A percentile compares a stretch with the other conserved stretches of the same genome.
Conservation (phyloP, 306 rosid species). For the Prunus davidiana region DNA sequence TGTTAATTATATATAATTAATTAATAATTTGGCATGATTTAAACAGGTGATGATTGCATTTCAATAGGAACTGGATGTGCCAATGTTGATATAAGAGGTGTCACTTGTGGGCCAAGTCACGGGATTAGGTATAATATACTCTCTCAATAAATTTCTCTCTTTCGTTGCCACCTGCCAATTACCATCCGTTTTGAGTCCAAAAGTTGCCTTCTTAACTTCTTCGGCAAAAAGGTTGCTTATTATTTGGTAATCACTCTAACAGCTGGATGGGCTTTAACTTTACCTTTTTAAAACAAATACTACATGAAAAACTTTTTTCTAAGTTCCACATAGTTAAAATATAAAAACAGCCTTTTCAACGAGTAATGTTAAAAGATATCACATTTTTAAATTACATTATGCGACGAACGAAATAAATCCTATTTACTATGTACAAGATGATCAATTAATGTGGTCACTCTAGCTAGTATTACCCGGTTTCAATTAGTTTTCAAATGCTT, state of each 20-base stretch:
- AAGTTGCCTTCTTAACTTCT: neutral
- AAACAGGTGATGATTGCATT: slow-evolving; percentile 89
- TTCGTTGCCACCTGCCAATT: slow-evolving; percentile 11
- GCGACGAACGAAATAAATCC: too few relatives aligned
- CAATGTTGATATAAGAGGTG: slow-evolving; percentile 72
- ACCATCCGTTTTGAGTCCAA: neutral
- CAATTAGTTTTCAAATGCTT: too few relatives aligned
- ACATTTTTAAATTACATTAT: too few relatives aligned
- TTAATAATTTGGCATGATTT: slow-evolving; percentile 4
- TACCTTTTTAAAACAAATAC: neutral
- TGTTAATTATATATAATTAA: slow-evolving; percentile 7
- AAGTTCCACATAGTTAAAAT: neutral
- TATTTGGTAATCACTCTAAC: neutral
- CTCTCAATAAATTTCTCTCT: slow-evolving; percentile 8
- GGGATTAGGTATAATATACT: slow-evolving; percentile 70
- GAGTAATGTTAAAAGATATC: too few relatives aligned
- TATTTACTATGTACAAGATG: too few relatives aligned
- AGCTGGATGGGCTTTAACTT: neutral
- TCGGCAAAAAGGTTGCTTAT: neutral
- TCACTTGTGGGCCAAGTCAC: slow-evolving; percentile 93
- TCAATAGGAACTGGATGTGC: slow-evolving; percentile 87
- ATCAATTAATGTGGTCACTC: neutral
- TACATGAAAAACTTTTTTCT: neutral
- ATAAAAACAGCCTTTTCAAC: too few relatives aligned
- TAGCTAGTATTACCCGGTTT: neutral